Conservation (phyloP, 352 stramenopile species). For the Thraustochytrium sp. region DNA sequence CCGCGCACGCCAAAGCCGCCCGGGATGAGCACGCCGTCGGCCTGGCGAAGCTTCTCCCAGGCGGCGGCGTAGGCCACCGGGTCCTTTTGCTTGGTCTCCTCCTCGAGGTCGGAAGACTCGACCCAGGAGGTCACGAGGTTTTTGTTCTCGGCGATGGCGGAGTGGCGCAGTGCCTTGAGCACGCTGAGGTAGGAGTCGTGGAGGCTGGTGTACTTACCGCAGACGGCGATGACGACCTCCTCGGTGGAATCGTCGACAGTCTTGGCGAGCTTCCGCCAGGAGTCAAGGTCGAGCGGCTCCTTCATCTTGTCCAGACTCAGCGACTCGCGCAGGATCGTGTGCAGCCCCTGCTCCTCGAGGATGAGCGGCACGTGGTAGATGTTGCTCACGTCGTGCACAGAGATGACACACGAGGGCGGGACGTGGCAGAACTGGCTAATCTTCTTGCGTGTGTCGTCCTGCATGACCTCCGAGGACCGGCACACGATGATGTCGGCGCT, state of each 20-base stretch:
- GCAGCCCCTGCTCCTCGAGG: constrained; percentile 89
- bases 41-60: constrained; percentile 84
- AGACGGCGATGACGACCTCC: constrained; percentile 91
- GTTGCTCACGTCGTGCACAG: constrained; percentile 98
- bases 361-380: constrained; percentile 99
- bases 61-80: constrained; percentile 66
- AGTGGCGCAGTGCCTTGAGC: constrained; percentile 90
- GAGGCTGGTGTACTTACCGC: constrained; percentile 98
- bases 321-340: constrained; percentile 83
- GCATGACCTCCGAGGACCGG: constrained; percentile 79
- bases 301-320: constrained; percentile 69
- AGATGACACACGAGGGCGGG: constrained; percentile 84
- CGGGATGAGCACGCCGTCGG: constrained; percentile 81
- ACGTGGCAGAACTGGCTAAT: constrained; percentile 90
- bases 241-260: constrained; percentile 81
- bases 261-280: constrained; percentile 81
- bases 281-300: constrained; percentile 51
- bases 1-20: constrained; percentile 96
- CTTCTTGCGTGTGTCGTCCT: constrained; percentile 57
- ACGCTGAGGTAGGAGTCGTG: constrained; percentile 98
- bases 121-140: constrained; percentile 96
- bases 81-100: constrained; percentile 64
- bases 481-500: constrained; percentile 96
- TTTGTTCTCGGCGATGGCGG: constrained; percentile 83
- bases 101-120: constrained; percentile 89